Conservation (phyloP, 176 grass and related monocot species). For the Olyra latifolia region DNA sequence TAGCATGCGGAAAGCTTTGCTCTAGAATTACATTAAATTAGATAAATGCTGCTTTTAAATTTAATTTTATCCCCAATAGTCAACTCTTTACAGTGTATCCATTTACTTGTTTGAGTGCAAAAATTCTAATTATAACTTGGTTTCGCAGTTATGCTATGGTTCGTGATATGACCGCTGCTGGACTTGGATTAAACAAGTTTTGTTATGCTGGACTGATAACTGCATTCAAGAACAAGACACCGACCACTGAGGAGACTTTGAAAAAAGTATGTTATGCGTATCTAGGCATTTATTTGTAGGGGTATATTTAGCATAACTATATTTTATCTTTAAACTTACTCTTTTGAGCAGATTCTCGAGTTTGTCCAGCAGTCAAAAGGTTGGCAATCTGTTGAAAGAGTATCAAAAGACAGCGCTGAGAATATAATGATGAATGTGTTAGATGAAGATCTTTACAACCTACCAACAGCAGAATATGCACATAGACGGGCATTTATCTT, state of each 20-base stretch:
- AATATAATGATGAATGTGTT: conserved; percentile 99
- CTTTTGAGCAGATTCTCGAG: conserved; percentile 76
- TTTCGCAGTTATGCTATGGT: conserved; percentile 82
- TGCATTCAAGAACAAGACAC: conserved; percentile 90
- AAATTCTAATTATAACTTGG: conserved; percentile 24
- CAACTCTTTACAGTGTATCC: not conserved
- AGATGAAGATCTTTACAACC: conserved; percentile 94
- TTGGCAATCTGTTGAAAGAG: conserved; percentile 79
- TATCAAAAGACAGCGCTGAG: conserved; percentile 70
- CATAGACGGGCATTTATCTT: conserved; percentile 69
- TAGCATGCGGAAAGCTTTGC: not conserved
- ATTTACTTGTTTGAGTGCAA: conserved; percentile 15
- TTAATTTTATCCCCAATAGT: conserved; percentile 7
- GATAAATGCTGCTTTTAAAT: not conserved
- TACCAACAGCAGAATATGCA: conserved; percentile 89
- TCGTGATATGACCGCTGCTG: conserved; percentile 95
- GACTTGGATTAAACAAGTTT: conserved; percentile 88
- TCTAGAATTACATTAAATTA: conserved; percentile 22
- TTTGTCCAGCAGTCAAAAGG: conserved; percentile 95
- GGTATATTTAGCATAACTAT: conserved; percentile 7
- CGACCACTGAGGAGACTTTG: conserved; percentile 61
- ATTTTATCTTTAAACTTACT: conserved; percentile 1
- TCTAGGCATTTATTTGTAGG: conserved; percentile 20
- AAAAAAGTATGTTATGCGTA: conserved; percentile 53
- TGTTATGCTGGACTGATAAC: conserved; percentile 98